Conservation (phyloP, 305 asterid genomes). For the Solanum hybrid region DNA sequence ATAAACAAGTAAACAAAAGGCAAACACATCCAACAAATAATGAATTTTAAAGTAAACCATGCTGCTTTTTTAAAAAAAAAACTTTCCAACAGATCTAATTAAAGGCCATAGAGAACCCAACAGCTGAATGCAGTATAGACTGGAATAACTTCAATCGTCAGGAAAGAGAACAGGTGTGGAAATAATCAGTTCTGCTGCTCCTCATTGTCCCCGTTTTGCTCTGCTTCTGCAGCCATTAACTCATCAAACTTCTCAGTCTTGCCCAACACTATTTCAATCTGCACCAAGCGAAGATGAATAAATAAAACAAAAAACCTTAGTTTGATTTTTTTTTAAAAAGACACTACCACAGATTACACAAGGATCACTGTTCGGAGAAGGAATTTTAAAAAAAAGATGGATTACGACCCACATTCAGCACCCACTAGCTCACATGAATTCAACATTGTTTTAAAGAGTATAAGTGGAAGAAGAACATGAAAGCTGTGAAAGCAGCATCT, state of each 20-base stretch:
- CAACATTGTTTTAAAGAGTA: background rate
- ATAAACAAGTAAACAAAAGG: background rate
- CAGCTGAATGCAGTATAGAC: background rate
- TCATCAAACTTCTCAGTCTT: conserved; percentile 34
- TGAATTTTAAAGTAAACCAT: background rate
- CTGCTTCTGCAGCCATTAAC: conserved; percentile 41
- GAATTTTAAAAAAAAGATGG: background rate
- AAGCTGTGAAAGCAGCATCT: background rate
- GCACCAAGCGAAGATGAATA: background rate
- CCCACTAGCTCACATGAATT: no score
- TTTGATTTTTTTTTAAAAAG: background rate
- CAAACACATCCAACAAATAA: background rate
- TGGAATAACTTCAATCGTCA: background rate
- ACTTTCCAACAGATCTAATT: background rate
- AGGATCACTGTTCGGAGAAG: background rate
- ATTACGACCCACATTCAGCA: background rate
- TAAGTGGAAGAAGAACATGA: background rate
- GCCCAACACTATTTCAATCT: conserved; percentile 40
- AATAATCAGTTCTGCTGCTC: conserved; percentile 25
- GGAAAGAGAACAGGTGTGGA: background rate
- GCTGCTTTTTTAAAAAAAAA: background rate
- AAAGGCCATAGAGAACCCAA: background rate
- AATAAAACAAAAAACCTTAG: background rate
- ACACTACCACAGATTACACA: background rate
- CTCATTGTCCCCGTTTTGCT: conserved; percentile 16